Evolutionary conservation across 331 rosid genomes (phyloP).

Genomic region (Quercus tomentella): DNA sequence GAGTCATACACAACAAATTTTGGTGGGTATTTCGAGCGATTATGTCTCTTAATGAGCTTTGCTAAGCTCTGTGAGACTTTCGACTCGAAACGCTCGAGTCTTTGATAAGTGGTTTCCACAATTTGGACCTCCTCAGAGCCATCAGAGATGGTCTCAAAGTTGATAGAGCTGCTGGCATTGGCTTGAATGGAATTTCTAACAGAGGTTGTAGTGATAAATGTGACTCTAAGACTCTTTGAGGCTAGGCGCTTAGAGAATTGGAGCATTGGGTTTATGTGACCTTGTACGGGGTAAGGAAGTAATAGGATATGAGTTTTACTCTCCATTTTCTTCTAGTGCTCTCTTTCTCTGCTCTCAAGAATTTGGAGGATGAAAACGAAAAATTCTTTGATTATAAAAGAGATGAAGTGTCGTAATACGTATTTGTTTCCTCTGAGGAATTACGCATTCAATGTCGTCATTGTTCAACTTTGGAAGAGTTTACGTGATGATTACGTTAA

Average conservation of each 20-base stretch:
- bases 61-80: background rate
- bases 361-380: too few relatives aligned
- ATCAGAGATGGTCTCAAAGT: background rate
- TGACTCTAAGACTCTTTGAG: background rate
- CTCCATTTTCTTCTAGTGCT: background rate
- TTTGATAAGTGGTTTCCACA: background rate
- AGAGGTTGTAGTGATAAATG: background rate
- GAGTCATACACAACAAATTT: constrained; percentile 11
- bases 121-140: background rate
- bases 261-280: constrained; percentile 10
- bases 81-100: background rate
- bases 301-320: background rate
- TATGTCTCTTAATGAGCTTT: background rate
- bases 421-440: too few relatives aligned
- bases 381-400: too few relatives aligned
- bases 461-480: too few relatives aligned
- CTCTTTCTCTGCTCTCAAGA: background rate
- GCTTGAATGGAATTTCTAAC: background rate
- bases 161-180: background rate
- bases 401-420: too few relatives aligned
- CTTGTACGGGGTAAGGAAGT: constrained; percentile 3
- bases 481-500: too few relatives aligned
- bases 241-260: constrained; percentile 6
- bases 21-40: background rate
- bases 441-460: too few relatives aligned